Conservation (phyloP, 2,329 filamentous ascomycete species). For the Coleophoma crateriformis region DNA sequence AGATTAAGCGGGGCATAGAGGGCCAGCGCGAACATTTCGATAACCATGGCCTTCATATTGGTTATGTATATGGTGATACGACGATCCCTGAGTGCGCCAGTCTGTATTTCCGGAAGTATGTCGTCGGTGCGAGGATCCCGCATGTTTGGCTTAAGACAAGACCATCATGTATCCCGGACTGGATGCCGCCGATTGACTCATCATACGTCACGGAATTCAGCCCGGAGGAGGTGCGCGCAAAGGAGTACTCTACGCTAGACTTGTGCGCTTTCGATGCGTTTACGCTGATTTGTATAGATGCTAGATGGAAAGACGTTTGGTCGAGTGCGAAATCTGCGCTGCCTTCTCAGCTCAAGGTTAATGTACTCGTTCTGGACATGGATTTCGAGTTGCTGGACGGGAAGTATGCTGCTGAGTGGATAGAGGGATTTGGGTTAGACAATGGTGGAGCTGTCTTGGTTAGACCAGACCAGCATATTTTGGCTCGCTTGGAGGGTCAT, state of each 20-base stretch:
- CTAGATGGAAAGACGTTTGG: slow-evolving; percentile 8
- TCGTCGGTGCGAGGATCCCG: slow-evolving; percentile 31
- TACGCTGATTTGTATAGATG: slow-evolving; percentile 21
- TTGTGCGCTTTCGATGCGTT: slow-evolving; percentile 27
- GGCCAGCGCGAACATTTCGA: slow-evolving; percentile 36
- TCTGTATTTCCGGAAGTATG: slow-evolving; percentile 29
- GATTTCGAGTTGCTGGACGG: slow-evolving; percentile 21
- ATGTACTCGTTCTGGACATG: slow-evolving; percentile 6
- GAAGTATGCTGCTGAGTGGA: slow-evolving; percentile 15
- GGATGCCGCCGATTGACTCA: slow-evolving; percentile 22
- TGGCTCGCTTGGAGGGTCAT: slow-evolving; percentile 6
- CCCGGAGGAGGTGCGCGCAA: slow-evolving; percentile 15
- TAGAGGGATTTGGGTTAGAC: slow-evolving; percentile 14
- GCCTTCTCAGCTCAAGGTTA: slow-evolving; percentile 4
- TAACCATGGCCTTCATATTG: slow-evolving; percentile 37
- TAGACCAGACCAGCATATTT: slow-evolving; percentile 34
- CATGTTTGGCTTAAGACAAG: slow-evolving; percentile 31
- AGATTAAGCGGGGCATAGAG: slow-evolving; percentile 29
- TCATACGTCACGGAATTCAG: slow-evolving; percentile 30
- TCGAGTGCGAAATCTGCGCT: neutral
- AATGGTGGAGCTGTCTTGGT: slow-evolving; percentile 25
- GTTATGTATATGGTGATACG: slow-evolving; percentile 33
- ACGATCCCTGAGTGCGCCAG: slow-evolving; percentile 30
- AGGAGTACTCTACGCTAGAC: slow-evolving; percentile 30
- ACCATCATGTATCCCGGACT: neutral